Conservation (phyloP, 352 stramenopile species). For the Globisporangium okanoganense region DNA sequence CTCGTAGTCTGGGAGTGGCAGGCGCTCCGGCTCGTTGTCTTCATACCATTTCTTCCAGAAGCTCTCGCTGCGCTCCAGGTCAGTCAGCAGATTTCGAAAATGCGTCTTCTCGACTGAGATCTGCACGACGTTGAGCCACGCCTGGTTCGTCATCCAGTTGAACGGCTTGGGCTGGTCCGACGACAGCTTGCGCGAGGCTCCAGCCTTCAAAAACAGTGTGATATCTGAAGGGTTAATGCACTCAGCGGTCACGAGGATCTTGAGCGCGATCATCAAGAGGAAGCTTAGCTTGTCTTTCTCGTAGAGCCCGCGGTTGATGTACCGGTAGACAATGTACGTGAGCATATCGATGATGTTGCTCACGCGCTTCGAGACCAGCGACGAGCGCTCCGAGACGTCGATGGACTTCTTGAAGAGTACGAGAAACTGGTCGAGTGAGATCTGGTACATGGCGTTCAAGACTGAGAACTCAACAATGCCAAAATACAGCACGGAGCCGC, state of each 20-base stretch:
- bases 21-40: conserved; percentile 69
- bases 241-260: conserved; percentile 71
- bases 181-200: conserved; percentile 53
- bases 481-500: conserved; percentile 89
- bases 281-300: conserved; percentile 76
- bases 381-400: conserved; percentile 74
- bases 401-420: conserved; percentile 83
- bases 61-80: conserved; percentile 67
- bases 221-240: conserved; percentile 51
- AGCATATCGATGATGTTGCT: conserved; percentile 85
- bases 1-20: conserved; percentile 67
- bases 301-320: conserved; percentile 75
- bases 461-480: conserved; percentile 81
- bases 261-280: conserved; percentile 61
- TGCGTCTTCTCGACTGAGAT: conserved; percentile 61
- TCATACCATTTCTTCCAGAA: conserved; percentile 78
- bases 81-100: conserved; percentile 56
- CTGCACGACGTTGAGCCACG: conserved; percentile 71
- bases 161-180: conserved; percentile 74
- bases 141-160: conserved; percentile 54
- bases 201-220: conserved; percentile 69
- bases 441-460: conserved; percentile 92
- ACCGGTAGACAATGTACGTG: conserved; percentile 77
- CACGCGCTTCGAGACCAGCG: conserved; percentile 82
- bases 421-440: conserved; percentile 87